phyloP scores from a whole-genome alignment of 371 early-diverging fungal genomes.

The Paraphysoderma sedebokerense region DNA sequence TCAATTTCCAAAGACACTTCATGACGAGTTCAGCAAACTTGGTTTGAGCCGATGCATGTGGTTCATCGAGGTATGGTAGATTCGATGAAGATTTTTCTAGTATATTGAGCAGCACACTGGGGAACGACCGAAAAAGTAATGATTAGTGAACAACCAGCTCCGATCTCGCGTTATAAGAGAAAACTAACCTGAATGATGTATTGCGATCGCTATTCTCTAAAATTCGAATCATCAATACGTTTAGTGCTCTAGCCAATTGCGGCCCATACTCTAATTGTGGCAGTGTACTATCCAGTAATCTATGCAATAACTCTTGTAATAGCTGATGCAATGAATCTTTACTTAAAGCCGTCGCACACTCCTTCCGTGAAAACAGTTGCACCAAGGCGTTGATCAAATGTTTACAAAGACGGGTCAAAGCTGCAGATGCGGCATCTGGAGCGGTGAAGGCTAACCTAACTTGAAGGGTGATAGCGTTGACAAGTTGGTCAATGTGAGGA shows the following conservation, averaged over 20 bases:
- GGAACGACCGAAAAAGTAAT: too few species aligned
- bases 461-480: slow-evolving; percentile 60
- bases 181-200: slow-evolving; percentile 39
- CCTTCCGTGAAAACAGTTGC: slow-evolving; percentile 45
- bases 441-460: slow-evolving; percentile 54
- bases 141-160: too few species aligned
- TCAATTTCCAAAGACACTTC: slow-evolving; percentile 91
- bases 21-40: slow-evolving; percentile 77
- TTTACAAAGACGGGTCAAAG: slow-evolving; percentile 36
- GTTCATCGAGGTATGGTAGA: too few species aligned
- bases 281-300: slow-evolving; percentile 58
- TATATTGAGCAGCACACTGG: too few species aligned
- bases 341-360: slow-evolving; percentile 39
- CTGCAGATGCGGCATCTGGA: slow-evolving; percentile 17
- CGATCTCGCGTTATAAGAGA: too few species aligned
- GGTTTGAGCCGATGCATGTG: too few species aligned
- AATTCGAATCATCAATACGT: slow-evolving; percentile 71
- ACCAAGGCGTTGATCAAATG: slow-evolving; percentile 60
- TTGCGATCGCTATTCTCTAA: slow-evolving; percentile 68
- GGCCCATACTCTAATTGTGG: slow-evolving; percentile 38
- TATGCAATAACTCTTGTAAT: slow-evolving; percentile 51
- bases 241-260: slow-evolving; percentile 56
- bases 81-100: too few species aligned
- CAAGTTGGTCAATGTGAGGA: slow-evolving; percentile 42
- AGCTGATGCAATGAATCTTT: slow-evolving; percentile 42